Percentiles rank a stretch among this genome's conserved stretches.
Conservation (phyloP, 1,284 basidiomycete species). For the Puccinia novopanici region DNA sequence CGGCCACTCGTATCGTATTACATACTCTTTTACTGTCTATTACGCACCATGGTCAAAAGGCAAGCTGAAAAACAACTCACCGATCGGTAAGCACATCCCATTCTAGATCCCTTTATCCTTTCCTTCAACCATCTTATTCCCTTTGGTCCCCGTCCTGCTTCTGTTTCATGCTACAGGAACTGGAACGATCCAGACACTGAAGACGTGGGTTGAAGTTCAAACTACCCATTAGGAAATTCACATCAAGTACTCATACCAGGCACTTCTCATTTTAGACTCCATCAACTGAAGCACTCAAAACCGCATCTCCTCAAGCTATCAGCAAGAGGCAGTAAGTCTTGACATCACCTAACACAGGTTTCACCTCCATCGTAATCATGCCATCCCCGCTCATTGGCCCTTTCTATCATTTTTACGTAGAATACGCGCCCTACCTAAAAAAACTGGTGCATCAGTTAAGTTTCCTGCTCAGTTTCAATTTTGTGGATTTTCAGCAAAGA, state of each 20-base stretch:
- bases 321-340: slow-evolving; percentile 34
- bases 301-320: slow-evolving; percentile 39
- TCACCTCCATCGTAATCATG: background rate
- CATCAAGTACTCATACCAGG: background rate
- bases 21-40: background rate
- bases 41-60: slow-evolving; percentile 35
- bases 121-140: too few species aligned
- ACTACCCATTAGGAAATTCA: background rate
- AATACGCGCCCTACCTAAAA: slow-evolving; percentile 17
- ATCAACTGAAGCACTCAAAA: slow-evolving; percentile 20
- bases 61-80: slow-evolving; percentile 45
- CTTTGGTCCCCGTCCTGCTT: background rate
- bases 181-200: slow-evolving; percentile 28
- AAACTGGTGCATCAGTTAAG: slow-evolving; percentile 28
- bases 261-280: background rate
- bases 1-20: too few species aligned
- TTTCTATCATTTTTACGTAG: background rate
- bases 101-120: background rate
- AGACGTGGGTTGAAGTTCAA: slow-evolving; percentile 10
- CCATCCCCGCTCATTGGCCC: background rate
- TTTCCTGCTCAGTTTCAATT: background rate
- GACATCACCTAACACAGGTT: too few species aligned
- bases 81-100: slow-evolving; percentile 9
- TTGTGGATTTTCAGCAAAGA: background rate
- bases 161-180: background rate